These are phyloP conservation scores for Tilletia setariae DNA, from an alignment of 1,284 basidiomycete genomes.

Conservation along the genomic window DNA sequence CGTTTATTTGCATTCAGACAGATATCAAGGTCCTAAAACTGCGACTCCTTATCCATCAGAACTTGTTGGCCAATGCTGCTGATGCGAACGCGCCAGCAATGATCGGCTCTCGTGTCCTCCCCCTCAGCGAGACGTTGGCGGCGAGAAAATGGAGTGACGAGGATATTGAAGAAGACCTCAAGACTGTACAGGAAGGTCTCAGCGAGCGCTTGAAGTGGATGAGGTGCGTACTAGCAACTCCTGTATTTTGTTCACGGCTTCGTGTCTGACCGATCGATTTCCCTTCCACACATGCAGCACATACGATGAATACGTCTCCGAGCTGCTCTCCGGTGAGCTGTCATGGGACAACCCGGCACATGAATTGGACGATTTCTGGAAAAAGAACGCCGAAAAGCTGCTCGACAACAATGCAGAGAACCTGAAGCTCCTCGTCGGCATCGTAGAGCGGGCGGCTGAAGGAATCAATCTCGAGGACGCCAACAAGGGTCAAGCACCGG, in stretches of 20 bases:
- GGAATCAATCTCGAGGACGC: neutral
- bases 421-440: conserved; percentile 79
- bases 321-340: conserved; percentile 81
- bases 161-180: conserved; percentile 78
- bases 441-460: conserved; percentile 20
- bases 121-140: conserved; percentile 78
- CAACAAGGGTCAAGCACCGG: neutral
- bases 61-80: conserved; percentile 78
- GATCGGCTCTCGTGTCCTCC: conserved; percentile 80
- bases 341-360: conserved; percentile 88
- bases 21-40: neutral
- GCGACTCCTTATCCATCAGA: conserved; percentile 60
- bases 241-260: conserved; percentile 3
- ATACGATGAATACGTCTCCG: conserved; percentile 64
- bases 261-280: conserved; percentile 12
- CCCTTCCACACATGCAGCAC: neutral
- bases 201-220: conserved; percentile 77
- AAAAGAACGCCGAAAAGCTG: conserved; percentile 80
- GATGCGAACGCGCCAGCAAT: conserved; percentile 82
- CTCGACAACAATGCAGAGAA: conserved; percentile 89
- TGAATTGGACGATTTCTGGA: conserved; percentile 95
- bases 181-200: conserved; percentile 78
- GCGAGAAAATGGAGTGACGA: conserved; percentile 90
- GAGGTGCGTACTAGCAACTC: conserved; percentile 66
- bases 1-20: neutral